These are phyloP conservation scores for Leucocoprinus birnbaumii DNA, from an alignment of 768 basidiomycete genomes.

Conservation along the genomic window DNA sequence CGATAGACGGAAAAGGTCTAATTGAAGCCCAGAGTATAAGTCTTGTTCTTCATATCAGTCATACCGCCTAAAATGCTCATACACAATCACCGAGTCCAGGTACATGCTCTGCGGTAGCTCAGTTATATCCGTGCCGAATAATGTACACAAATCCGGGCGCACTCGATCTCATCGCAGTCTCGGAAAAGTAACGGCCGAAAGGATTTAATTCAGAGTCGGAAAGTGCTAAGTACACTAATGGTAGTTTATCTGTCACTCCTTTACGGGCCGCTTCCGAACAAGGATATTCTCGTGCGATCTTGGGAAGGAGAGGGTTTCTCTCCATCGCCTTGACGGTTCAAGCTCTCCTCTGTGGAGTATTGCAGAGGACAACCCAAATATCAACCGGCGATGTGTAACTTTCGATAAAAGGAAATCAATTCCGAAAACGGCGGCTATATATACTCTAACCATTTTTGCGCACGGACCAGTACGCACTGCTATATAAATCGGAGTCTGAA, in stretches of 20 bases:
- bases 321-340: constrained; percentile 59
- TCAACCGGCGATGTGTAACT: constrained; percentile 69
- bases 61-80: constrained; percentile 1
- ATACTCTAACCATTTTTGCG: constrained; percentile 25
- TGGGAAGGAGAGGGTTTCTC: constrained; percentile 56
- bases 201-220: too few species aligned
- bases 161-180: not conserved
- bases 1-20: too few species aligned
- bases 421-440: constrained; percentile 11
- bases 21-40: too few species aligned
- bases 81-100: not conserved
- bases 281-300: constrained; percentile 52
- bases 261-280: constrained; percentile 66
- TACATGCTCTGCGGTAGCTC: too few species aligned
- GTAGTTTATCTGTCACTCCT: constrained; percentile 38
- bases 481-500: constrained; percentile 22
- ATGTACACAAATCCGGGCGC: too few species aligned
- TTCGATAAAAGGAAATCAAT: constrained; percentile 41
- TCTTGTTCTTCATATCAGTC: too few species aligned
- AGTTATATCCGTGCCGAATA: too few species aligned
- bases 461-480: constrained; percentile 45
- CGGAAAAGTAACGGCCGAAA: not conserved
- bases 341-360: constrained; percentile 39
- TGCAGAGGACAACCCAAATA: constrained; percentile 61
- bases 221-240: not conserved